Conservation (phyloP, 331 rosid species). For the Cydonia oblonga region DNA sequence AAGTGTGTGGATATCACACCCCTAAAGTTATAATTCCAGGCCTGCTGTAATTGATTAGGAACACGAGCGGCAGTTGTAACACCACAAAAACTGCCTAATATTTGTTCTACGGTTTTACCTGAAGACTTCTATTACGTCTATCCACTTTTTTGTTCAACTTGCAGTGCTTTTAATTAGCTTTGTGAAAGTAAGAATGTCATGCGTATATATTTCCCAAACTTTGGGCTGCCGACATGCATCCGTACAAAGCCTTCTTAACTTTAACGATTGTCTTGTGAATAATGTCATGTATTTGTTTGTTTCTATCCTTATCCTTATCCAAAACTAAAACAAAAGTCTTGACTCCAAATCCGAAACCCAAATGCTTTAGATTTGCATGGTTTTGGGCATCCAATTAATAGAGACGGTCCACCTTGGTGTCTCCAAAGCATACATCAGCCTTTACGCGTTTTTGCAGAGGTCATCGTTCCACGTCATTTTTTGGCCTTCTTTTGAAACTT, state of each 20-base stretch:
- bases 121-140: background rate
- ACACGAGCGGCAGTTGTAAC: background rate
- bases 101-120: background rate
- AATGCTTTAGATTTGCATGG: background rate
- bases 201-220: background rate
- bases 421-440: background rate
- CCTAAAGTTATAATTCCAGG: background rate
- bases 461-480: background rate
- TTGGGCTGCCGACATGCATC: background rate
- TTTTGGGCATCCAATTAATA: background rate
- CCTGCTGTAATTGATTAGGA: background rate
- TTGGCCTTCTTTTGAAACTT: background rate
- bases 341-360: background rate
- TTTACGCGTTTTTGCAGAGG: background rate
- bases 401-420: background rate
- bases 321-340: background rate
- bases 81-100: background rate
- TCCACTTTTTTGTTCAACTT: too few species aligned
- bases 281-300: background rate
- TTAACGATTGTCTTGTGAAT: background rate
- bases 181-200: background rate
- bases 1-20: too few species aligned
- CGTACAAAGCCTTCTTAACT: background rate
- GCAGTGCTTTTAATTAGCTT: background rate
- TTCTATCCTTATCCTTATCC: background rate